Conservation (phyloP, 345 rosid species). For the Dipteronia sinensis region DNA sequence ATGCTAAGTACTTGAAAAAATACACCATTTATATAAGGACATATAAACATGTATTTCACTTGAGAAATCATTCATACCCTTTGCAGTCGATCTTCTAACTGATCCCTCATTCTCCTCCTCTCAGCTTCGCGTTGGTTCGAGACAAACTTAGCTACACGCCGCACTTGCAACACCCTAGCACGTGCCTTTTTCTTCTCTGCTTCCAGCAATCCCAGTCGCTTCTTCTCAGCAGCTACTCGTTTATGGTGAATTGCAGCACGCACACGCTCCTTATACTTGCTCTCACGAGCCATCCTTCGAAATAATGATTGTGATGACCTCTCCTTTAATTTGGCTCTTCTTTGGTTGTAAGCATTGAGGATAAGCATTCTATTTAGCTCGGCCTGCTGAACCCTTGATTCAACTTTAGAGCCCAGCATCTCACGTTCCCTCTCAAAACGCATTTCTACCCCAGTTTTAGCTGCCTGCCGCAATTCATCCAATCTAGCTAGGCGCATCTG, state of each 20-base stretch:
- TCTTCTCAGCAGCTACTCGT: constrained; percentile 91
- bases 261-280: constrained; percentile 85
- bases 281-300: constrained; percentile 82
- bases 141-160: constrained; percentile 68
- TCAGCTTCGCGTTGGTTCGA: constrained; percentile 86
- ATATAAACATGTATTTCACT: neutral
- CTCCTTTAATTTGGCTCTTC: constrained; percentile 76
- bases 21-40: neutral
- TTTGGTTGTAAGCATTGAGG: constrained; percentile 68
- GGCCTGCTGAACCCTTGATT: constrained; percentile 79
- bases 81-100: constrained; percentile 81
- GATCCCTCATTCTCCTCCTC: constrained; percentile 80
- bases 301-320: constrained; percentile 76
- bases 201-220: constrained; percentile 81
- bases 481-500: constrained; percentile 82
- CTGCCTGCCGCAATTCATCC: constrained; percentile 93
- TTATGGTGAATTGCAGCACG: constrained; percentile 85
- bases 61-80: constrained; percentile 52
- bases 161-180: constrained; percentile 78
- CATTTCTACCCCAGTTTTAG: constrained; percentile 72
- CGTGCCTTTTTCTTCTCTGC: constrained; percentile 84
- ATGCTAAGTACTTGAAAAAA: neutral
- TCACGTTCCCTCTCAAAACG: constrained; percentile 80
- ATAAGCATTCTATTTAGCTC: constrained; percentile 91
- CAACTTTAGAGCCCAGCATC: constrained; percentile 81